Evolutionary conservation across 2,329 filamentous ascomycete species (phyloP), one percentile per base, ranked within the genome.

Genomic region (Venturia effusa): DNA sequence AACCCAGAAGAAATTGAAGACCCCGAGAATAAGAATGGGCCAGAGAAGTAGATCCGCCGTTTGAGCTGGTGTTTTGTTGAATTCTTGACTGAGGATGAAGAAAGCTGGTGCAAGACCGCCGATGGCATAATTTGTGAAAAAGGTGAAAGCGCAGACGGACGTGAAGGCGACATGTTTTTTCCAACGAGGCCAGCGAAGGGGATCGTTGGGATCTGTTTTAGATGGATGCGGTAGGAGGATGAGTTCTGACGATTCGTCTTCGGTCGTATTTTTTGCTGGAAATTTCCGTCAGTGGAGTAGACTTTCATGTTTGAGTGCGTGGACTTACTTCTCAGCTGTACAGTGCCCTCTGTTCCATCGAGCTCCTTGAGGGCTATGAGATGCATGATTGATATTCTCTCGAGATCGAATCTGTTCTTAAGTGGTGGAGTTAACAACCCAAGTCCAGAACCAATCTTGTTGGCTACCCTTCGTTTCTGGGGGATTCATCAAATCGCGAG

Each of bases 1-100:
- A 5, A 81, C 78, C 79, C 78, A 81, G 68, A 81, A 73, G 72
- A 82, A 81, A 67, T 82, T 82, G 69, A 79, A 80, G 37, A 79
- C 75, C 1, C 80, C 79, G 2, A 82, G 74, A 1, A 79, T 75
- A 3, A 81, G 70, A 66, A 82, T 79, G 1, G 74, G 74, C 69
- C 72, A 76, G 15, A 75, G 67, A 1, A 77, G 70, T 1, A 77
- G 66, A 27, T 70, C 71, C 19, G 75, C 77, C 1, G 79, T 77
- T 61, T 80, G 75, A 5, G 75, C 78, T 70, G 75, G 72, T 1
- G 75, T 72, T 68, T 77, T 78, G 65, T 74, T 66, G 69, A 81
- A 82, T 66, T 81, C 76, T 17, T 79, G 68, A 17, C 76, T 67
- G 68, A 80, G 67, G 71, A 72, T 60, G 74, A 76, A 72, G 76